A percentile compares a stretch with the other conserved stretches of the same genome.
These are phyloP conservation scores for Rhizopogon sp. DNA, from an alignment of 768 basidiomycete genomes.

Conservation along the genomic window DNA sequence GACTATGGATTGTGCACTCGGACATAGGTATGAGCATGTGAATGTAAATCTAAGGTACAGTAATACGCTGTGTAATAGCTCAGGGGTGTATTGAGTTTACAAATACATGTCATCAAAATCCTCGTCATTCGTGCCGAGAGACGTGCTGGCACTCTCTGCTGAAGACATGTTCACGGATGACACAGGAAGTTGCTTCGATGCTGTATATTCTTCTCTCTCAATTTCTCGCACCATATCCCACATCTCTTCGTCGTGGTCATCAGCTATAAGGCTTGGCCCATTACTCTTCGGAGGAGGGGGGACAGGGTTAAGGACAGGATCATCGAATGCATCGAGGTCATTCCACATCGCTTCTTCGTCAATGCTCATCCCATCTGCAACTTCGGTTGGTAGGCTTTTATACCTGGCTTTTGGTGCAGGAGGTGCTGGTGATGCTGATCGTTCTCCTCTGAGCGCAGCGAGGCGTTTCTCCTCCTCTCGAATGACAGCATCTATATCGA, in stretches of 20 bases:
- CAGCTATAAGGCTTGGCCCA: neutral
- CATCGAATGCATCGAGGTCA: slow-evolving; percentile 14
- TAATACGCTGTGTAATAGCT: neutral
- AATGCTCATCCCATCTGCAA: slow-evolving; percentile 17
- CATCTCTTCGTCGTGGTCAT: slow-evolving; percentile 46
- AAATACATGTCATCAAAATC: slow-evolving; percentile 68
- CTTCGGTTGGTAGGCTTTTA: slow-evolving; percentile 3
- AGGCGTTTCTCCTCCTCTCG: slow-evolving; percentile 37
- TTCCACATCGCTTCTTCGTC: slow-evolving; percentile 39
- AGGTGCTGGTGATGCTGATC: slow-evolving; percentile 2
- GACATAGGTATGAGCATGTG: too few relatives aligned
- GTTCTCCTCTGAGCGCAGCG: slow-evolving; percentile 16
- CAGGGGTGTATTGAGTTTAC: slow-evolving; percentile 8
- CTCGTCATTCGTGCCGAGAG: slow-evolving; percentile 37
- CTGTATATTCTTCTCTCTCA: slow-evolving; percentile 26
- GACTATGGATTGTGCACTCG: too few relatives aligned
- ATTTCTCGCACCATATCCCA: slow-evolving; percentile 65
- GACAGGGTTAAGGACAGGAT: slow-evolving; percentile 2
- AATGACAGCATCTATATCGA: slow-evolving; percentile 49
- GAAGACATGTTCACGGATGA: slow-evolving; percentile 16
- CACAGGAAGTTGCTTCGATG: slow-evolving; percentile 16
- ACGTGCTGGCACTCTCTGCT: slow-evolving; percentile 6
- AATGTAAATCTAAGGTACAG: too few relatives aligned
- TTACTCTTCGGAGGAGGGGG: slow-evolving; percentile 2
- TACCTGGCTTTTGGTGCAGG: slow-evolving; percentile 5